Base-by-base conservation (phyloP, 352 stramenopile species). In the Phytophthora uliginosa region DNA sequence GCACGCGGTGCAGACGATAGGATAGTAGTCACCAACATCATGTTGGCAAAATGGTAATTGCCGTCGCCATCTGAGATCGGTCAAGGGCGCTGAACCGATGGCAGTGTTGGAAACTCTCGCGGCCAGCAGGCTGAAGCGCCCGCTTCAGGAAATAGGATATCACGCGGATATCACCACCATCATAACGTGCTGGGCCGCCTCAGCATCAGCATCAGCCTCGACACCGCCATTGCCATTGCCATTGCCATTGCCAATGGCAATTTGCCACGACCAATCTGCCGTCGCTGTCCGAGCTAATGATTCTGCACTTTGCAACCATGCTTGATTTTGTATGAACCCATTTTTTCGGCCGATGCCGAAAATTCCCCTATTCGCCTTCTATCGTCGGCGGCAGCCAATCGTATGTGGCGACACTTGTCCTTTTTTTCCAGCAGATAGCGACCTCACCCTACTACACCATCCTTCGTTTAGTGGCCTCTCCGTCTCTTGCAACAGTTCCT, bases 251-350 rank as follows among this genome's bases (percentile, higher is more conserved):
- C 26, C 26, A 28, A 26, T 26, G 1, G 24, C 24, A 26, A 28
- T 28, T 28, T 31, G 28, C 28, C 26, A 31, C 13, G 17, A 47
- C 50, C 47, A 50, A 8, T 20, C 40, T 22, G 12, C 10, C 59
- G 33, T 45, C 36, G 36, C 36, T 45, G 36, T 45, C 13, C 36
- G 36, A 45, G 36, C 36, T 13, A 45, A 40, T 40, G 31, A 9
- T 36, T 40, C 34, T 40, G 13, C 36, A 38, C 34, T 38, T 38
- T 15, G 9, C 34, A 38, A 38, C 34, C 34, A 59, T 34, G 47
- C 61, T 69, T 63, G 53, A 69, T 69, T 63, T 56, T 56, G 51
- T 38, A 60, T 38, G 48, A 20, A 60, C 26, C 51, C 33, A 62
- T 47, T 48, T 54, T 69, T 63, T 42, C 13, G 8, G 24, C 8